Conservation (phyloP, 2,329 filamentous ascomycete genomes). For the Sphaerostilbella broomeana region DNA sequence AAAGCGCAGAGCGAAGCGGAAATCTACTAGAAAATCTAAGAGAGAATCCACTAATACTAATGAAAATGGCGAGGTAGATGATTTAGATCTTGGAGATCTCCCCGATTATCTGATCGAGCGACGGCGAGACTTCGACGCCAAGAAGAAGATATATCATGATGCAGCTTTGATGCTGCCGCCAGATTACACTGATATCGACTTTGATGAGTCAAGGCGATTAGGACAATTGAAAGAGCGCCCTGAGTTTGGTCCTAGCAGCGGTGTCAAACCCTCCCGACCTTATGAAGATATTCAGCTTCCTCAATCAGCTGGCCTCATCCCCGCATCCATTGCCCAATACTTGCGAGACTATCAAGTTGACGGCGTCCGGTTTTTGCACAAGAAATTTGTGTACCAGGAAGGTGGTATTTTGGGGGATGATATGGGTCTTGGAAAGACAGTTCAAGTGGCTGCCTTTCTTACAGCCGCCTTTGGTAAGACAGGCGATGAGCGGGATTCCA, state of each 20-base stretch:
- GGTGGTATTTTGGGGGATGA: slow-evolving; percentile 91
- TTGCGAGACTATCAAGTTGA: slow-evolving; percentile 86
- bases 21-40: slow-evolving; percentile 24
- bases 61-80: slow-evolving; percentile 32
- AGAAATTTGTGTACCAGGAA: slow-evolving; percentile 82
- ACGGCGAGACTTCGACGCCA: slow-evolving; percentile 61
- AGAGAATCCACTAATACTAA: slow-evolving; percentile 22
- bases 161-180: slow-evolving; percentile 72
- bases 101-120: slow-evolving; percentile 68
- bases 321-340: slow-evolving; percentile 84
- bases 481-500: slow-evolving; percentile 75
- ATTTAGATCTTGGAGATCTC: slow-evolving; percentile 49
- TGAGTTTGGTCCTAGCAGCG: slow-evolving; percentile 48
- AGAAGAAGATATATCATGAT: slow-evolving; percentile 52
- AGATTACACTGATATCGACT: slow-evolving; percentile 65
- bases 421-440: slow-evolving; percentile 95
- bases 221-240: slow-evolving; percentile 58
- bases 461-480: slow-evolving; percentile 92
- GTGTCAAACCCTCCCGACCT: slow-evolving; percentile 57
- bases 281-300: slow-evolving; percentile 71
- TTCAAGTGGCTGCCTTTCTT: slow-evolving; percentile 90
- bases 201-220: slow-evolving; percentile 42
- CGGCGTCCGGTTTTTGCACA: slow-evolving; percentile 78
- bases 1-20: slow-evolving; percentile 25
- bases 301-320: slow-evolving; percentile 73